Evolutionary conservation across 2,329 filamentous ascomycete species (phyloP).

Genomic region (Botrytis paeoniae): DNA sequence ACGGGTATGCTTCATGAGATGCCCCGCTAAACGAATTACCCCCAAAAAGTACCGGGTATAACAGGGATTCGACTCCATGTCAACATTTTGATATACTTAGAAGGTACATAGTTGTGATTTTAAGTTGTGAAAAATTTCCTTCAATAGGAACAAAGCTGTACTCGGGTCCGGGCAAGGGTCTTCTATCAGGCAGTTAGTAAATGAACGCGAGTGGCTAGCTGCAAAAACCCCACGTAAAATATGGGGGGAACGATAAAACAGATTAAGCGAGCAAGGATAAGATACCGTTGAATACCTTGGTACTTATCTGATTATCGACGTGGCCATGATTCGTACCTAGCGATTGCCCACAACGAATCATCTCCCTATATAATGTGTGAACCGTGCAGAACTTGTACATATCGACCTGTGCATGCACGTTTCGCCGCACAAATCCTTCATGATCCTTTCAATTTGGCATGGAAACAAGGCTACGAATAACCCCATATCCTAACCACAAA

Average conservation of each 20-base stretch:
- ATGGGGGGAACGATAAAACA: not conserved
- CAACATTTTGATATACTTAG: not conserved
- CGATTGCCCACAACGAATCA: not conserved
- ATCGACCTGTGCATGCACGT: not conserved
- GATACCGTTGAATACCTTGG: not conserved
- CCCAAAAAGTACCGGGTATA: not conserved
- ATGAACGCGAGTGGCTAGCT: conserved; percentile 5
- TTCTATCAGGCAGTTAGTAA: not conserved
- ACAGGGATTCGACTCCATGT: not conserved
- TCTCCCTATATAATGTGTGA: not conserved
- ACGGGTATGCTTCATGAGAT: conserved; percentile 1
- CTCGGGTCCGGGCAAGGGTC: conserved; percentile 10
- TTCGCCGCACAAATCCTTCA: conserved; percentile 8
- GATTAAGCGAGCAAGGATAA: conserved; percentile 3
- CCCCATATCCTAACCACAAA: conserved; percentile 3
- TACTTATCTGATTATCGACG: conserved; percentile 16
- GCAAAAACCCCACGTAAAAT: conserved; percentile 8
- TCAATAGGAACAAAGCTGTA: conserved; percentile 4
- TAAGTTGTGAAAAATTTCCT: not conserved
- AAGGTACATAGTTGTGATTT: not conserved
- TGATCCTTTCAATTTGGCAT: not conserved
- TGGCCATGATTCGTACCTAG: conserved; percentile 2
- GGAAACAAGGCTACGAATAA: not conserved
- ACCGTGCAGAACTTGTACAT: not conserved
- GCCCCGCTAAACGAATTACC: conserved; percentile 6